A percentile compares a stretch with the other conserved stretches of the same genome.
Conservation (phyloP, 805 yeast genomes). For the Hanseniaspora guilliermondii region DNA sequence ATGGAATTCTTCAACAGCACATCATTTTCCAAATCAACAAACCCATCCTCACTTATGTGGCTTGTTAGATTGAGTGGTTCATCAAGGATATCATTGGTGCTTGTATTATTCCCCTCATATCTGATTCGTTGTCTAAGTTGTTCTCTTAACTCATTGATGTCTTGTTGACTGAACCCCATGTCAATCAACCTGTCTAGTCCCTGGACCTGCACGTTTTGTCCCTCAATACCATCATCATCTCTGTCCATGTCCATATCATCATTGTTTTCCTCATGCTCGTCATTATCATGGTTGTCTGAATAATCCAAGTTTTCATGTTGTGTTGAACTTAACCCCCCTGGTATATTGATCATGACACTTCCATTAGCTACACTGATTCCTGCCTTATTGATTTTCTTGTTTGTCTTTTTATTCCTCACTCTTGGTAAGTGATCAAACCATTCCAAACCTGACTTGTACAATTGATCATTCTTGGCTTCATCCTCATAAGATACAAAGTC, state of each 20-base stretch:
- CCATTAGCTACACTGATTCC: slow-evolving; percentile 4
- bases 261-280: slow-evolving; percentile 11
- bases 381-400: background rate
- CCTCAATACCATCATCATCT: slow-evolving; percentile 13
- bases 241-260: slow-evolving; percentile 14
- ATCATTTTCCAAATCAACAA: slow-evolving; percentile 9
- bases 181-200: slow-evolving; percentile 77
- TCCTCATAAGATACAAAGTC: background rate
- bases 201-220: slow-evolving; percentile 34
- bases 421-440: slow-evolving; percentile 2
- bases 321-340: slow-evolving; percentile 28
- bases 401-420: background rate
- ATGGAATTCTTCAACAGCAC: background rate
- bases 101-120: slow-evolving; percentile 8
- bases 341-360: slow-evolving; percentile 7
- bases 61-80: slow-evolving; percentile 12
- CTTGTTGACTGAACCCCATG: slow-evolving; percentile 74
- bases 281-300: slow-evolving; percentile 6
- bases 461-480: slow-evolving; percentile 3
- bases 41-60: slow-evolving; percentile 9
- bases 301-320: background rate
- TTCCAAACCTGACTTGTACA: background rate
- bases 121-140: slow-evolving; percentile 60
- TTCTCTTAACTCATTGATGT: slow-evolving; percentile 53
- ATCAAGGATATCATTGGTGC: slow-evolving; percentile 16